Base-by-base conservation (phyloP, 768 basidiomycete species). In the Russula sp. region DNA sequence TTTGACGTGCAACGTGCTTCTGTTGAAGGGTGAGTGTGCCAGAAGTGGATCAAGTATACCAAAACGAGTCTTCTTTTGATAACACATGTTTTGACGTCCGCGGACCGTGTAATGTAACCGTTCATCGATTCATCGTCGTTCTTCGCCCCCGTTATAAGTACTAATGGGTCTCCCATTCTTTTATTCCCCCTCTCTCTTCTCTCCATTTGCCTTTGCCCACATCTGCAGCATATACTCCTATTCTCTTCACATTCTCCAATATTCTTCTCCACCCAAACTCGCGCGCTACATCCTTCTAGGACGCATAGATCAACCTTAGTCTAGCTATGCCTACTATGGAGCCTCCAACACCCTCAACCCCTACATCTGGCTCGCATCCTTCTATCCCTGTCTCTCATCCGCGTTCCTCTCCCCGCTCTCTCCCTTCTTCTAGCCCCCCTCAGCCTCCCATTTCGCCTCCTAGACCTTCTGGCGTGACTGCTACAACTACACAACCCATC, bases 361-460 rank as follows among this genome's bases (percentile, higher is more conserved):
- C 66, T 50, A 49, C 59, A n/a, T 57, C 59, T 40, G 56, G 57
- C 51, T 40, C 59, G 44, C 60, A 66, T 44, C 62, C 67, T 50
- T 53, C 67, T 59, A 66, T 68, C 35, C 67, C 67, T 18, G 52
- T 68, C 51, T 68, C 67, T 56, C 67, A 66, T 51, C 67, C 67
- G 48, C 65, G 67, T 48, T 68, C 67, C 32, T 68, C 67, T 44
- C 65, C 67, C 16, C 67, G 62, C 50, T 66, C 67, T 52, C 45
- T 55, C n/a, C 20, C 65, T 42, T 55, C 57, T 14, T 52, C 57
- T 11, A 63, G 53, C 52, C 55, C 62, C 1, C 39, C 65, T 53
- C 67, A 68, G 54, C 67, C 67, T 39, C 67, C 67, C 22, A 68
- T 68, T 35, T 68, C 67, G 0, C 67, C 67, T 35, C 67, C 67